phyloP scores from a whole-genome alignment of 2,329 filamentous ascomycete genomes.

The Colletotrichum sp. region DNA sequence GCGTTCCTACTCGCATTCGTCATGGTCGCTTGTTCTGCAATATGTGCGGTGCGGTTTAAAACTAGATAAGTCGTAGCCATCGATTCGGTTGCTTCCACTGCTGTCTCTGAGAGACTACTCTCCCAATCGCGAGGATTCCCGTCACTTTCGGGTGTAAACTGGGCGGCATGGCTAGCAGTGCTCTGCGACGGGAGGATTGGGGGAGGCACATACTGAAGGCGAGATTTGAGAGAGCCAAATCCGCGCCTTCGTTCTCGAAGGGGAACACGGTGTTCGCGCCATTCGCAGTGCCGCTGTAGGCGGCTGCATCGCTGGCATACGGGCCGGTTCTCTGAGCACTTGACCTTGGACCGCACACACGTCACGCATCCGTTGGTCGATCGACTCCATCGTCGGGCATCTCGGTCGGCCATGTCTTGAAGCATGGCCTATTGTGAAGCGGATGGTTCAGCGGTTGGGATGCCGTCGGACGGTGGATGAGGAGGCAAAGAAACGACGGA shows the following conservation, averaged over 20 bases:
- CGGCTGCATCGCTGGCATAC: neutral
- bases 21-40: neutral
- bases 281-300: neutral
- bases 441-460: neutral
- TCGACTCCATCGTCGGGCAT: neutral
- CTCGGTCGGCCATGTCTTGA: neutral
- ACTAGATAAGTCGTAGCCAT: neutral
- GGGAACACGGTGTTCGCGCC: neutral
- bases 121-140: fast-evolving
- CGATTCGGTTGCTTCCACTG: neutral
- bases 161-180: neutral
- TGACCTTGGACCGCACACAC: neutral
- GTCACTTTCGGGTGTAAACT: neutral
- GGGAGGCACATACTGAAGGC: neutral
- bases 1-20: neutral
- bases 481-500: neutral
- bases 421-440: neutral
- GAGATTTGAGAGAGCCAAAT: neutral
- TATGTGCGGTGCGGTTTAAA: neutral
- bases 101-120: neutral
- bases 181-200: neutral
- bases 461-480: neutral
- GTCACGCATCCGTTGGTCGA: neutral
- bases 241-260: neutral
- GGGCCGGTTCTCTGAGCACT: neutral